Percentiles rank a stretch among this genome's conserved stretches.
phyloP scores from a whole-genome alignment of 176 grass and related monocot genomes.

The Carex pumila region DNA sequence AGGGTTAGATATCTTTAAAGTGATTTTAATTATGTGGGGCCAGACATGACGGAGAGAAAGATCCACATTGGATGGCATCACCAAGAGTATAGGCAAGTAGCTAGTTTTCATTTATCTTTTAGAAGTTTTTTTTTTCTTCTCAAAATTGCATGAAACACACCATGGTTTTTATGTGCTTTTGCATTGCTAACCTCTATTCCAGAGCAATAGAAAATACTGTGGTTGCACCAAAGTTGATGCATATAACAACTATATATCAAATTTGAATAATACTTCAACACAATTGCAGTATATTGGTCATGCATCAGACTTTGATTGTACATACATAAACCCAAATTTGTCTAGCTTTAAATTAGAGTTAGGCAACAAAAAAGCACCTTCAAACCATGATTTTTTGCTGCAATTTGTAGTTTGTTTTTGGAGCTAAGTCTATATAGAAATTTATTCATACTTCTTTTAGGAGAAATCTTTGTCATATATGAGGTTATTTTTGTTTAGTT shows the following conservation, averaged over 20 bases:
- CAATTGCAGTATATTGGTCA: background rate
- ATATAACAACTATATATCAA: background rate
- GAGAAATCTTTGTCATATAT: background rate
- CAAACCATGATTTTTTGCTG: too few relatives aligned
- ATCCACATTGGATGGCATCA: slow-evolving; percentile 16
- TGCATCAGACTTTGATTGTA: too few relatives aligned
- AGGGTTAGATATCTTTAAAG: slow-evolving; percentile 4
- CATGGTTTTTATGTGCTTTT: background rate
- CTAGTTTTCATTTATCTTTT: background rate
- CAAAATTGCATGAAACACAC: background rate
- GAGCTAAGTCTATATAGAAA: too few relatives aligned
- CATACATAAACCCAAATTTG: too few relatives aligned
- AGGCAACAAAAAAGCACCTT: too few relatives aligned
- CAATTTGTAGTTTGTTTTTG: too few relatives aligned
- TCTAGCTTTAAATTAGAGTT: too few relatives aligned
- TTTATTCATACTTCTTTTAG: too few relatives aligned
- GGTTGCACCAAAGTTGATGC: background rate
- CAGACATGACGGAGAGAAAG: background rate
- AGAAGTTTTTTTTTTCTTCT: background rate
- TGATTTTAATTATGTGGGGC: slow-evolving; percentile 8
- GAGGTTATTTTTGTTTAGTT: background rate
- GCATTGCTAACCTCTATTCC: background rate
- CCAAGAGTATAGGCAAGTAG: slow-evolving; percentile 5
- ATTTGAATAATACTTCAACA: background rate
- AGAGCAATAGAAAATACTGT: background rate